phyloP scores from a whole-genome alignment of 1,284 basidiomycete genomes.

The Lentinus polychrous region DNA sequence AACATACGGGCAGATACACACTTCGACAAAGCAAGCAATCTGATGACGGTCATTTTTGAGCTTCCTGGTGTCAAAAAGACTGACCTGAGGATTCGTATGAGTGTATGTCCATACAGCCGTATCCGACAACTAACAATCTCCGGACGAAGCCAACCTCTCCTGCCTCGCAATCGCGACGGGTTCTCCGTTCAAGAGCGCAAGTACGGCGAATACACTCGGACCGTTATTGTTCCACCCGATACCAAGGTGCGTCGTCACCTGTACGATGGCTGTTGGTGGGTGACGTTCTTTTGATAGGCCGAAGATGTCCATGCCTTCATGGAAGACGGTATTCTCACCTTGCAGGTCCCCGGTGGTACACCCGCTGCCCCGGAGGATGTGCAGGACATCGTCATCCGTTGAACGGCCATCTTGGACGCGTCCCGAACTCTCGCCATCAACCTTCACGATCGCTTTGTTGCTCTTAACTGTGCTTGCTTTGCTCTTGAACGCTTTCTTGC shows the following conservation, averaged over 20 bases:
- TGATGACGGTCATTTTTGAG: slow-evolving; percentile 52
- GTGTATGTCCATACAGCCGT: slow-evolving; percentile 46
- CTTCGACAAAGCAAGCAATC: slow-evolving; percentile 35
- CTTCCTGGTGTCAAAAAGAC: slow-evolving; percentile 52
- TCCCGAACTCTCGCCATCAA: neutral
- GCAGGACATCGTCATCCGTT: slow-evolving; percentile 19
- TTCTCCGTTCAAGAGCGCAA: slow-evolving; percentile 40
- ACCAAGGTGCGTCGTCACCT: slow-evolving; percentile 40
- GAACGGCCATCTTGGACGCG: slow-evolving; percentile 4
- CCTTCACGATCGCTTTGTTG: neutral
- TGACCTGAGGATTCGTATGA: slow-evolving; percentile 47
- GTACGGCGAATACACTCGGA: slow-evolving; percentile 44
- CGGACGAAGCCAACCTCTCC: slow-evolving; percentile 32
- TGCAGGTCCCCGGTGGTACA: slow-evolving; percentile 20
- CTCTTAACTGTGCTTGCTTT: neutral
- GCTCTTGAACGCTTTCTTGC: slow-evolving; percentile 1
- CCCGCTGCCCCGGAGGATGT: slow-evolving; percentile 14
- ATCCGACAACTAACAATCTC: slow-evolving; percentile 48
- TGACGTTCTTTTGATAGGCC: slow-evolving; percentile 14
- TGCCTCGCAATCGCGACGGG: slow-evolving; percentile 23
- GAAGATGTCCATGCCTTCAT: slow-evolving; percentile 20
- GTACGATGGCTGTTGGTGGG: slow-evolving; percentile 3
- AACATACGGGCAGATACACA: slow-evolving; percentile 48
- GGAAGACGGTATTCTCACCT: slow-evolving; percentile 26
- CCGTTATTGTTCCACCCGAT: slow-evolving; percentile 48